Evolutionary conservation across 2,329 filamentous ascomycete species (phyloP), one percentile per base, ranked within the genome.

Genomic region (Ophiocordyceps camponoti-leonardi): DNA sequence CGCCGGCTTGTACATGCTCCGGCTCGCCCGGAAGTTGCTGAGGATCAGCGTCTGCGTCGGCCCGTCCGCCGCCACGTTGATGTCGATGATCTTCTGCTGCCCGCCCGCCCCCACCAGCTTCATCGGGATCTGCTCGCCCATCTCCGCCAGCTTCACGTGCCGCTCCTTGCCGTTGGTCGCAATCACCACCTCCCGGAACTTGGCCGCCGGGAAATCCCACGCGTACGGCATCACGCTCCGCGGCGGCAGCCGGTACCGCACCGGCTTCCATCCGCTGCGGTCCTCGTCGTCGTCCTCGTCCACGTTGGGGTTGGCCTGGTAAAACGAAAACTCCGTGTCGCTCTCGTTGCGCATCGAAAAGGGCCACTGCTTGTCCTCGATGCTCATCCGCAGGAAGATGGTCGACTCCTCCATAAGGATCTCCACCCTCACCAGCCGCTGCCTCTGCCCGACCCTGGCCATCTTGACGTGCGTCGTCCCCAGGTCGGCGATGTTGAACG

Each of bases 331-430:
- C 58, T 96, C 92, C 22, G 83, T 83, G 56, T 96, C 90, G 56
- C 90, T 96, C 66, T 96, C 92, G 58, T 98, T 98, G 51, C 92
- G 83, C 81, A 98, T 95, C 0, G 88, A 95, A 65, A 92, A 98
- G 0, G 92, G 92, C 92, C 92, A 98, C 58, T 94, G 86, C 61
- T 92, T 93, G 6, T 77, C 87, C 65, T 98, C 92, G 52, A 90
- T 71, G 56, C 80, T 92, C 48, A 98, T 73, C 56, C 94, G 86
- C 31, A 96, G 62, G 69, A 96, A 98, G 39, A 98, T 82, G 1
- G 90, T 96, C 0, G 90, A 86, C 49, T 85, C 79, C 60, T 98
- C 93, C 73, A 95, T 81, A 42, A 98, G 69, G 41, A 95, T 77
- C 58, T 98, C 92, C 13, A 93, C 75, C 44, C 90, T 79, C 43